Conservation (phyloP, 2,329 filamentous ascomycete genomes). For the Scedosporium dehoogii region DNA sequence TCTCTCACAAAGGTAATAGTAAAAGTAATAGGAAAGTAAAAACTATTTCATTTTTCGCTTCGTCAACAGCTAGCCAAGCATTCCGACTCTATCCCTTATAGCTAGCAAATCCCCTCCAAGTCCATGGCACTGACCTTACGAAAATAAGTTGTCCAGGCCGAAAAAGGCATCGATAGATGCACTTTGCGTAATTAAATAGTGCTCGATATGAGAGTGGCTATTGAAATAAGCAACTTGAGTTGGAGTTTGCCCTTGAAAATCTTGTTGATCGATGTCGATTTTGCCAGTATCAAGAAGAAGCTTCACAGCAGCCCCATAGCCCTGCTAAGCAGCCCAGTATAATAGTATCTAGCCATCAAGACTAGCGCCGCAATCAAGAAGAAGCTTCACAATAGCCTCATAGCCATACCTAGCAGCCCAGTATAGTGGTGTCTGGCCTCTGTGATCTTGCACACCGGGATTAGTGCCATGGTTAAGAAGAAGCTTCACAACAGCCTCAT, state of each 20-base stretch:
- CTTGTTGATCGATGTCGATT: not conserved
- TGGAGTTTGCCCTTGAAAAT: not conserved
- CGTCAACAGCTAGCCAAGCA: too few species aligned
- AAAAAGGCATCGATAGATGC: too few species aligned
- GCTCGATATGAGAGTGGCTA: too few species aligned
- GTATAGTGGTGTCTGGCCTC: not conserved
- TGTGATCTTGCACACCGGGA: not conserved
- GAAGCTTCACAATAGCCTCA: not conserved
- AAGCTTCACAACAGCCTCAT: not conserved
- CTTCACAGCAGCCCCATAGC: not conserved
- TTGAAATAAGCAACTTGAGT: too few species aligned
- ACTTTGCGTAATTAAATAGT: too few species aligned
- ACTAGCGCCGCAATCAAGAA: not conserved
- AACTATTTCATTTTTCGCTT: too few species aligned
- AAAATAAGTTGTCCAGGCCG: too few species aligned
- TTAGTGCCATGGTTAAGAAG: not conserved
- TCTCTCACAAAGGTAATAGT: too few species aligned
- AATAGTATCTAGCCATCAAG: not conserved
- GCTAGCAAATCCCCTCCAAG: too few species aligned
- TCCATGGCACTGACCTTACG: too few species aligned
- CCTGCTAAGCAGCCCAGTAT: not conserved
- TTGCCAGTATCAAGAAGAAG: not conserved
- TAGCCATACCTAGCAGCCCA: not conserved
- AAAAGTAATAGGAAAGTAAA: too few species aligned
- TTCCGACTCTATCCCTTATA: too few species aligned